Evolutionary conservation across 257 asterid genomes (phyloP).

Genomic region (Nyctanthes arbortristis): DNA sequence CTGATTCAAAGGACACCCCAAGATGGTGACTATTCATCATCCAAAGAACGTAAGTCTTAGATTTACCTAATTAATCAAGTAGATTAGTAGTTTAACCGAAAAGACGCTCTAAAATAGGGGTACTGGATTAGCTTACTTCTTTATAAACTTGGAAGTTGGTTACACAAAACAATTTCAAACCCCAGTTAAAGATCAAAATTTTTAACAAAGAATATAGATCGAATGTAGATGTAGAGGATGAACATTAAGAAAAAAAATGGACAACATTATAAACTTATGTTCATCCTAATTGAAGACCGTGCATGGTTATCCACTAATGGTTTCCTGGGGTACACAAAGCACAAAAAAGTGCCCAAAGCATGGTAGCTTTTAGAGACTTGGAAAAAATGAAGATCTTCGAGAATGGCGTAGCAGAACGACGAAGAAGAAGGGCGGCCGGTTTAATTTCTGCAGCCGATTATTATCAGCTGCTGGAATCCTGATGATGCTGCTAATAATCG

Average conservation of each 20-base stretch:
- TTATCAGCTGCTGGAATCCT: slow-evolving; percentile 81
- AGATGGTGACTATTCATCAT: slow-evolving; percentile 69
- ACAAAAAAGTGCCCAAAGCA: slow-evolving; percentile 5
- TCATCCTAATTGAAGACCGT: neutral
- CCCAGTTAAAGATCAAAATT: neutral
- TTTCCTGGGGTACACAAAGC: neutral
- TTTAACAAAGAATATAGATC: neutral
- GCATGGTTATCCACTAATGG: neutral
- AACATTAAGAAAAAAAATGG: neutral
- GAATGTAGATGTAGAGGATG: neutral
- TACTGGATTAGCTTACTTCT: neutral
- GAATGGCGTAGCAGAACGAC: slow-evolving; percentile 10
- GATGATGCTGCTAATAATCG: slow-evolving; percentile 88
- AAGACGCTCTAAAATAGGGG: neutral
- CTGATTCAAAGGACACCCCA: slow-evolving; percentile 72
- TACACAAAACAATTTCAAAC: neutral
- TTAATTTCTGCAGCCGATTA: slow-evolving; percentile 52
- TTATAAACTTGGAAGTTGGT: neutral
- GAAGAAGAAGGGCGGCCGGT: neutral
- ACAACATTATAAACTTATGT: neutral
- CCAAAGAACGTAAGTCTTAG: slow-evolving; percentile 39
- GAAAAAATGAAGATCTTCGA: neutral
- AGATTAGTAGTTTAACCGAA: neutral
- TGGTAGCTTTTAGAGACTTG: slow-evolving; percentile 14
- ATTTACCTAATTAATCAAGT: neutral